These are phyloP conservation scores for Firmiana major DNA, from an alignment of 345 rosid species.

Conservation along the genomic window DNA sequence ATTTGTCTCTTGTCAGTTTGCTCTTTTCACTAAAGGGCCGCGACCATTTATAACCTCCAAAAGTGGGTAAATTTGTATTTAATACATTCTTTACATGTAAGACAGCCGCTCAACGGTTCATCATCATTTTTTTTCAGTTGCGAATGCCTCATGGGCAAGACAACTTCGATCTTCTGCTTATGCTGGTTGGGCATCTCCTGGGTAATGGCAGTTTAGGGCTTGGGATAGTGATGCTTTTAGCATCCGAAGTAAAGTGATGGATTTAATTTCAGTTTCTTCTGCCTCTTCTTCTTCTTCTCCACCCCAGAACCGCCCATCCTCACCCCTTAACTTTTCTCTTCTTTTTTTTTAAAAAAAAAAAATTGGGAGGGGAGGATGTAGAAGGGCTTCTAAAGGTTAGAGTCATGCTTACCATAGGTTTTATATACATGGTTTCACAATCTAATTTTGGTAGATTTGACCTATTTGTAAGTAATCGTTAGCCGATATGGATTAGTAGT, in stretches of 20 bases:
- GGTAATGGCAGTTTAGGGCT: background rate
- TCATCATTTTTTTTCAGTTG: background rate
- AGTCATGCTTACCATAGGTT: background rate
- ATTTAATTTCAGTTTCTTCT: background rate
- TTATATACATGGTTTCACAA: background rate
- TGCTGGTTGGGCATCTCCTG: background rate
- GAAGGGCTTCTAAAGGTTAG: background rate
- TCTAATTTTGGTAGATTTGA: background rate
- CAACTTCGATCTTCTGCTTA: background rate
- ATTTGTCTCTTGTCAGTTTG: background rate
- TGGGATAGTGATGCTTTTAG: background rate
- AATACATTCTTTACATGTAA: background rate
- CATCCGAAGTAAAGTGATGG: background rate
- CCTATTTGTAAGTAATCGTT: background rate
- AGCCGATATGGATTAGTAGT: background rate
- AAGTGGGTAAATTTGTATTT: background rate
- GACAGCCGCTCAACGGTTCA: background rate
- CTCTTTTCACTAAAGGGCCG: background rate
- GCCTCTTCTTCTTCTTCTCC: too few species aligned
- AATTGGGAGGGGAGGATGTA: background rate
- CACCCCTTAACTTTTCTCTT: too few species aligned
- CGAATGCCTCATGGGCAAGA: background rate
- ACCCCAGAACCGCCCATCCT: too few species aligned
- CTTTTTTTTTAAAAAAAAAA: too few species aligned
- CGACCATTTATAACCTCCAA: background rate